Conservation (phyloP, 306 rosid species). For the Fragaria vesca region DNA sequence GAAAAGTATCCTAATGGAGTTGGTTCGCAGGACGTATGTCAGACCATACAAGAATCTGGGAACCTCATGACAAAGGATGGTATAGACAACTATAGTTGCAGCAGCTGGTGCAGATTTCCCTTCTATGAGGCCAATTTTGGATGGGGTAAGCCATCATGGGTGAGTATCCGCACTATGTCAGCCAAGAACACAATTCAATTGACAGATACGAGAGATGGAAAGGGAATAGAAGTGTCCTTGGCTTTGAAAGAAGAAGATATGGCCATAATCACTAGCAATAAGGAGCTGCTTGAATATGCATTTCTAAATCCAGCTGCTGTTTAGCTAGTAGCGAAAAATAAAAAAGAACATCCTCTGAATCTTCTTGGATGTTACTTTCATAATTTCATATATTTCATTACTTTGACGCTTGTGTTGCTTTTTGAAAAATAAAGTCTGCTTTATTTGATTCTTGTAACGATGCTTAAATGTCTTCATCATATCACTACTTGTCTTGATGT, state of each 20-base stretch:
- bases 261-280: neutral
- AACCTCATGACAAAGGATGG: constrained; percentile 6
- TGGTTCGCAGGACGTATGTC: neutral
- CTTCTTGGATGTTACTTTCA: neutral
- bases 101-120: constrained; percentile 14
- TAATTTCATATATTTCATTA: neutral
- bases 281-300: constrained; percentile 14
- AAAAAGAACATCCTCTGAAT: neutral
- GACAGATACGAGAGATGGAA: neutral
- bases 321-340: neutral
- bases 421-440: neutral
- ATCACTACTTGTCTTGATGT: neutral
- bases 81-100: constrained; percentile 1
- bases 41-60: neutral
- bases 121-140: constrained; percentile 5
- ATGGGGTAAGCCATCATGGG: constrained; percentile 13
- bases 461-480: neutral
- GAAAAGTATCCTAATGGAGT: constrained; percentile 6
- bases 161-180: neutral
- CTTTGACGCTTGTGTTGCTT: neutral
- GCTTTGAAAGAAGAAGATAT: constrained; percentile 15
- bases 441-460: neutral
- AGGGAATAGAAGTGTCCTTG: neutral
- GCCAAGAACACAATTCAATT: neutral
- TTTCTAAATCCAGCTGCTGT: neutral